These are phyloP conservation scores for Bidens hawaiensis DNA, from an alignment of 140 eudicot genomes.

Conservation along the genomic window DNA sequence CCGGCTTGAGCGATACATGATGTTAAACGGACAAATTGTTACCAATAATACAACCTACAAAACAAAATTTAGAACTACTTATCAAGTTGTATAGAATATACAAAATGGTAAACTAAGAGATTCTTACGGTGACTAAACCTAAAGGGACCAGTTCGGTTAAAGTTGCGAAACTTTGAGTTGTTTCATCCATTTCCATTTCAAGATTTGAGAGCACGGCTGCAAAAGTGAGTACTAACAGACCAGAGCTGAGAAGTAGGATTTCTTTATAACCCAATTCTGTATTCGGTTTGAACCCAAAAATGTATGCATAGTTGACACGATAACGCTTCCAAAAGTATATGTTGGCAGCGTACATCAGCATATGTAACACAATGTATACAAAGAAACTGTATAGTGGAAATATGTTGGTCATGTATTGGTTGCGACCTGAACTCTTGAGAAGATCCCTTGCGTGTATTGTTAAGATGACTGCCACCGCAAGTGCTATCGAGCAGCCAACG, in stretches of 20 bases:
- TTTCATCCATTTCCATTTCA: conserved; percentile 66
- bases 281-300: conserved; percentile 56
- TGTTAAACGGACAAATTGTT: conserved; percentile 36
- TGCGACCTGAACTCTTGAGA: conserved; percentile 31
- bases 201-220: conserved; percentile 60
- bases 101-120: background rate
- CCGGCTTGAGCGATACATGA: conserved; percentile 16
- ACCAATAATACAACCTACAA: conserved; percentile 30
- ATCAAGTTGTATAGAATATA: background rate
- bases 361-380: conserved; percentile 49
- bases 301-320: conserved; percentile 61
- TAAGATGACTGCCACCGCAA: conserved; percentile 34
- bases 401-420: conserved; percentile 50
- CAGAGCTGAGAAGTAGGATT: conserved; percentile 55
- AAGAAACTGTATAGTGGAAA: conserved; percentile 69
- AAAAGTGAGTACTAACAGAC: conserved; percentile 44
- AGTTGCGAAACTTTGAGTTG: conserved; percentile 30
- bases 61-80: conserved; percentile 2
- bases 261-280: conserved; percentile 56
- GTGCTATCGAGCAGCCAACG: conserved; percentile 60
- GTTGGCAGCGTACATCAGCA: conserved; percentile 60
- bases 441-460: conserved; percentile 34
- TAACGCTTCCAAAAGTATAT: conserved; percentile 58
- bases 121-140: conserved; percentile 49
- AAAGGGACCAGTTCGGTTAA: conserved; percentile 57